A percentile compares a stretch with the other conserved stretches of the same genome.
Conservation (phyloP, 2,329 filamentous ascomycete genomes). For the Epichloe scottii region DNA sequence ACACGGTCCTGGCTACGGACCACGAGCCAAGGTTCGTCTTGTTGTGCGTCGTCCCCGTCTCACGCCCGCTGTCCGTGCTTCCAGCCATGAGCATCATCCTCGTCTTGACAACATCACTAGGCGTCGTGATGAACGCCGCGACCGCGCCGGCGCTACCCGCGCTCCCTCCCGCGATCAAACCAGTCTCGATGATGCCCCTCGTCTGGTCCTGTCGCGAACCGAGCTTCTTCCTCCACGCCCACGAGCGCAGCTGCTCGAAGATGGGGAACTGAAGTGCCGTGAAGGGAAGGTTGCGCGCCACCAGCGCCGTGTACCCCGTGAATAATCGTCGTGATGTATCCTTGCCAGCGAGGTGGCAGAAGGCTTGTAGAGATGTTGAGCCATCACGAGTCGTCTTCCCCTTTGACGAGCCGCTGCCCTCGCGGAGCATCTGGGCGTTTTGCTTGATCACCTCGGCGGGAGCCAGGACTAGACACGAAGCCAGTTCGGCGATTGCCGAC, state of each 20-base stretch:
- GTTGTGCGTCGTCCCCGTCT: slow-evolving; percentile 11
- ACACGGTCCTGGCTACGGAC: slow-evolving; percentile 51
- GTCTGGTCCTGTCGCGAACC: slow-evolving; percentile 14
- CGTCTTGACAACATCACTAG: slow-evolving; percentile 82
- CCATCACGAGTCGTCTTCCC: slow-evolving; percentile 10
- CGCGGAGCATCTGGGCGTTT: slow-evolving; percentile 71
- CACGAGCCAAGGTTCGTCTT: slow-evolving; percentile 27
- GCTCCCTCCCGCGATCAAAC: slow-evolving; percentile 56
- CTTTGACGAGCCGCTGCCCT: slow-evolving; percentile 8
- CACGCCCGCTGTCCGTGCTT: slow-evolving; percentile 11
- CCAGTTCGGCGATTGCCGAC: slow-evolving; percentile 66
- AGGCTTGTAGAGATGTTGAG: slow-evolving; percentile 33
- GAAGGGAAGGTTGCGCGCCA: slow-evolving; percentile 73
- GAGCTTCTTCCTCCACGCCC: slow-evolving; percentile 30
- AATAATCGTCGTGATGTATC: slow-evolving; percentile 45
- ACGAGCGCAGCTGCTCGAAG: slow-evolving; percentile 58
- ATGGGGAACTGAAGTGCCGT: slow-evolving; percentile 82
- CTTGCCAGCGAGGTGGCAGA: slow-evolving; percentile 39
- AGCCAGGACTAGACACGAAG: slow-evolving; percentile 75
- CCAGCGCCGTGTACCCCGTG: slow-evolving; percentile 67
- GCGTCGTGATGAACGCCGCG: slow-evolving; percentile 73
- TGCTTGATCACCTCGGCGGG: slow-evolving; percentile 89
- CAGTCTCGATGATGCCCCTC: slow-evolving; percentile 47
- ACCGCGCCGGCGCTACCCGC: slow-evolving; percentile 63
- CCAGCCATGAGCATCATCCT: slow-evolving; percentile 67